Evolutionary conservation across 1,284 basidiomycete species (phyloP).

Genomic region (Sparassis latifolia): DNA sequence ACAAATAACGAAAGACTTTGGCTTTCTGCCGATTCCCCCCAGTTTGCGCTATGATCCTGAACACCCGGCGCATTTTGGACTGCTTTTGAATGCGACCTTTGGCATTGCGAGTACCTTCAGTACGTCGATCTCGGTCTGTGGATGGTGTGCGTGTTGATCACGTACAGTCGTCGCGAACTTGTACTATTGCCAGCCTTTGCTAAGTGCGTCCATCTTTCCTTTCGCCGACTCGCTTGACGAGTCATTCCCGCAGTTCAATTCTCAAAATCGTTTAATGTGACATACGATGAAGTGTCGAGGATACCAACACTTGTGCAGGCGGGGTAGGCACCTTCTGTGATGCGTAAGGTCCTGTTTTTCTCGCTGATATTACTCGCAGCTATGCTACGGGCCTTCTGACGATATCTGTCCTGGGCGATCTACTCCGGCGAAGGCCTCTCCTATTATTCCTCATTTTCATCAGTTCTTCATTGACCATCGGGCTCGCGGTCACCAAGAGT

Average conservation of each 20-base stretch:
- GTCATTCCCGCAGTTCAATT: slow-evolving; percentile 18
- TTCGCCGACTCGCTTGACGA: not conserved
- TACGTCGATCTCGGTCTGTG: slow-evolving; percentile 20
- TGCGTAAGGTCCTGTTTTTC: not conserved
- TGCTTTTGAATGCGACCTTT: slow-evolving; percentile 56
- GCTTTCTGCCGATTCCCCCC: slow-evolving; percentile 61
- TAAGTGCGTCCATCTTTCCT: slow-evolving; percentile 37
- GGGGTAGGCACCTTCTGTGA: slow-evolving; percentile 23
- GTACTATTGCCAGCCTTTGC: slow-evolving; percentile 69
- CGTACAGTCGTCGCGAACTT: slow-evolving; percentile 52
- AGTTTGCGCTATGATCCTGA: slow-evolving; percentile 53
- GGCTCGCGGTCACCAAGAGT: slow-evolving; percentile 36
- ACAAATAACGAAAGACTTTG: slow-evolving; percentile 37
- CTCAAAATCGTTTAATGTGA: slow-evolving; percentile 46
- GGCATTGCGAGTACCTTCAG: slow-evolving; percentile 61
- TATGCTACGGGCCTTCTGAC: slow-evolving; percentile 44
- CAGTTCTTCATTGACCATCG: slow-evolving; percentile 36
- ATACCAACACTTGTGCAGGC: slow-evolving; percentile 47
- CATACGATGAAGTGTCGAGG: slow-evolving; percentile 50
- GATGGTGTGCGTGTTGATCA: not conserved
- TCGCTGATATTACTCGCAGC: slow-evolving; percentile 14
- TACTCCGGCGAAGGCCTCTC: slow-evolving; percentile 43
- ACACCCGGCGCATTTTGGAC: slow-evolving; percentile 52
- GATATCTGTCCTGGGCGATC: slow-evolving; percentile 47
- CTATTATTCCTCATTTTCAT: slow-evolving; percentile 36